A percentile compares a stretch with the other conserved stretches of the same genome.
phyloP scores from a whole-genome alignment of 1,139 yeast species.

The Kluyveromyces sp. region DNA sequence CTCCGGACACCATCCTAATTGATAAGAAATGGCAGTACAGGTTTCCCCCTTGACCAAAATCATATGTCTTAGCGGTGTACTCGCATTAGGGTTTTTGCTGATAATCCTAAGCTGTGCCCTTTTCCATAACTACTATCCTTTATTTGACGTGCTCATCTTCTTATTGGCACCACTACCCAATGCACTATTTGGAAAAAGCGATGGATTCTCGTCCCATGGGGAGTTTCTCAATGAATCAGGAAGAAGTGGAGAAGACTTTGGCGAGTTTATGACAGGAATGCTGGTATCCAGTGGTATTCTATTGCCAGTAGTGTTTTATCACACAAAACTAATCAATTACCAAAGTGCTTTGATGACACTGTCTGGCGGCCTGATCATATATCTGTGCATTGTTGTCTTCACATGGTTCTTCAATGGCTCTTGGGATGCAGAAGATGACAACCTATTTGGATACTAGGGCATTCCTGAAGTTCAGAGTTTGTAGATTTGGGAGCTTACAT shows the following conservation, averaged over 20 bases:
- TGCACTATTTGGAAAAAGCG: constrained; percentile 39
- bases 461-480: no score
- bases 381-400: constrained; percentile 60
- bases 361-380: constrained; percentile 65
- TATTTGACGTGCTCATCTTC: constrained; percentile 52
- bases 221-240: constrained; percentile 62
- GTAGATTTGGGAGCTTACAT: no score
- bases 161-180: constrained; percentile 70
- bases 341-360: constrained; percentile 62
- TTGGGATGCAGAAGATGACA: constrained; percentile 29
- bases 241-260: constrained; percentile 50
- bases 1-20: neutral
- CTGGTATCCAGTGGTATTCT: constrained; percentile 63
- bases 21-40: constrained; percentile 24
- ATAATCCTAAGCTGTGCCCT: constrained; percentile 69
- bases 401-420: constrained; percentile 51
- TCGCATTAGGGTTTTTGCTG: constrained; percentile 69
- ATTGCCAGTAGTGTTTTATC: constrained; percentile 59
- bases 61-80: constrained; percentile 59
- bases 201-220: constrained; percentile 30
- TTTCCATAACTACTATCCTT: constrained; percentile 62
- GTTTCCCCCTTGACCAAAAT: constrained; percentile 57
- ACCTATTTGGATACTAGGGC: constrained; percentile 23
- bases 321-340: constrained; percentile 47
- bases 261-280: constrained; percentile 57